Conservation (phyloP, 2,329 filamentous ascomycete species). For the Fonsecaea nubica region DNA sequence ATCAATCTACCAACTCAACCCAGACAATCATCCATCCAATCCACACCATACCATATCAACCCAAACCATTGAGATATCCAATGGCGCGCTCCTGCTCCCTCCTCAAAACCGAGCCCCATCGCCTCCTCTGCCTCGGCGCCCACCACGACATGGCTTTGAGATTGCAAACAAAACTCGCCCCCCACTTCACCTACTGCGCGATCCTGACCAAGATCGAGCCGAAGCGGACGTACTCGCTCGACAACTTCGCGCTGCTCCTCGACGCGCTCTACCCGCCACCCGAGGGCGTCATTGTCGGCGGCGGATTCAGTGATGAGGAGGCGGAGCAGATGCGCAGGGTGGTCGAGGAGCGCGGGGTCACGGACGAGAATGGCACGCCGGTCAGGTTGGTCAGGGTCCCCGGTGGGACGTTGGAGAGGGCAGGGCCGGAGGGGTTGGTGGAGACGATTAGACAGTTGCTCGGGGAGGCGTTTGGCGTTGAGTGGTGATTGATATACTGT, state of each 20-base stretch:
- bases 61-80: background rate
- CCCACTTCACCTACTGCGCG: slow-evolving; percentile 16
- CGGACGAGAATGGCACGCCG: background rate
- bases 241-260: slow-evolving; percentile 7
- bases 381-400: slow-evolving; percentile 12
- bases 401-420: background rate
- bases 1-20: no score
- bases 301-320: slow-evolving; percentile 11
- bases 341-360: background rate
- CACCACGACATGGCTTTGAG: slow-evolving; percentile 15
- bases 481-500: slow-evolving; percentile 5
- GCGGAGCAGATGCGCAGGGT: slow-evolving; percentile 12
- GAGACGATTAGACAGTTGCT: slow-evolving; percentile 1
- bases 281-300: slow-evolving; percentile 13
- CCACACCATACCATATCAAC: no score
- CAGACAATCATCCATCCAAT: no score
- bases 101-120: slow-evolving; percentile 7
- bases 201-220: slow-evolving; percentile 18
- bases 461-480: slow-evolving; percentile 8
- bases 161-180: slow-evolving; percentile 9
- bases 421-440: slow-evolving; percentile 9
- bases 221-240: slow-evolving; percentile 17
- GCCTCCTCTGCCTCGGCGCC: slow-evolving; percentile 8
- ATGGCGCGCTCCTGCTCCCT: slow-evolving; percentile 9
- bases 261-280: slow-evolving; percentile 8